phyloP scores from a whole-genome alignment of 768 basidiomycete species.

The Lentinula guzmanii region DNA sequence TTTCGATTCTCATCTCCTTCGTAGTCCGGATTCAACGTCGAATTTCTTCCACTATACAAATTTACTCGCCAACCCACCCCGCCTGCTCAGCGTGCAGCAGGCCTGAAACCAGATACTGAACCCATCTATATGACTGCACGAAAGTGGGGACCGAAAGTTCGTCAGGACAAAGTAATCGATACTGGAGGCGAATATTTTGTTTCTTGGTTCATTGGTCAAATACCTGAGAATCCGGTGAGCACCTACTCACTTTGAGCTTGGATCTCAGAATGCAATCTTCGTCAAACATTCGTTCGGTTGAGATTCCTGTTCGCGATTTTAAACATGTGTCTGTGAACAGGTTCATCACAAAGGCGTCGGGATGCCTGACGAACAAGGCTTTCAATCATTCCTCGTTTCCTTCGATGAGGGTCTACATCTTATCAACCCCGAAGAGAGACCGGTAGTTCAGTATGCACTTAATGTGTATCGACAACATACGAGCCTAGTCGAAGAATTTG shows the following conservation, averaged over 20 bases:
- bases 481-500: not conserved
- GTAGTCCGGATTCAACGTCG: constrained; percentile 45
- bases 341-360: constrained; percentile 42
- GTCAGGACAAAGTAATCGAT: constrained; percentile 5
- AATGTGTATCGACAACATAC: constrained; percentile 15
- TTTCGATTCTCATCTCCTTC: not conserved
- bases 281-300: not conserved
- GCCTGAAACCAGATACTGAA: constrained; percentile 26
- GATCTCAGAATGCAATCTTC: not conserved
- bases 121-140: constrained; percentile 35
- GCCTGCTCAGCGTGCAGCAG: constrained; percentile 14
- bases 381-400: constrained; percentile 33
- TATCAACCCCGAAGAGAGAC: constrained; percentile 24
- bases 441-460: constrained; percentile 35
- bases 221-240: constrained; percentile 46
- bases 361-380: constrained; percentile 53
- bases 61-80: constrained; percentile 34
- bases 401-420: constrained; percentile 35
- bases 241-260: not conserved
- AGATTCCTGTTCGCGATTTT: not conserved
- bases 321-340: constrained; percentile 18
- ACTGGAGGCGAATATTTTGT: constrained; percentile 47
- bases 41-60: constrained; percentile 41
- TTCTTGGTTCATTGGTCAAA: constrained; percentile 52
- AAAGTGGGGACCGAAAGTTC: constrained; percentile 19